Conservation (phyloP, 305 asterid species). For the Fraxinus sp. region DNA sequence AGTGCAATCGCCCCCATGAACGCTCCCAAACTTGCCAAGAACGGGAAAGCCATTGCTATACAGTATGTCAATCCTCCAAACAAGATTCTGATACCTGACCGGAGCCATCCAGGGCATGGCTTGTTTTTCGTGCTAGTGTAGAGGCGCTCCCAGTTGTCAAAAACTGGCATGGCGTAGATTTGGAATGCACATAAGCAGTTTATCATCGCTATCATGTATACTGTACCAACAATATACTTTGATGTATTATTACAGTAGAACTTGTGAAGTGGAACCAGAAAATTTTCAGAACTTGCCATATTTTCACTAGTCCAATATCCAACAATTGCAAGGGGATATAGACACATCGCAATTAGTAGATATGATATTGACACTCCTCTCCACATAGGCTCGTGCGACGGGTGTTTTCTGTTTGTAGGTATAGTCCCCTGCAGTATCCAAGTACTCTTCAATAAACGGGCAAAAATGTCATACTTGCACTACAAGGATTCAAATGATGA, state of each 20-base stretch:
- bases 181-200: slow-evolving; percentile 57
- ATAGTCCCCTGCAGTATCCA: slow-evolving; percentile 55
- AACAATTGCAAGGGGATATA: slow-evolving; percentile 57
- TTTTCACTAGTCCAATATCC: slow-evolving; percentile 68
- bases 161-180: slow-evolving; percentile 55
- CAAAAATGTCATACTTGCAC: neutral
- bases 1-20: slow-evolving; percentile 50
- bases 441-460: neutral
- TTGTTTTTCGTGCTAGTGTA: slow-evolving; percentile 39
- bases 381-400: slow-evolving; percentile 54
- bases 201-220: slow-evolving; percentile 33
- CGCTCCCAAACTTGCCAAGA: slow-evolving; percentile 50
- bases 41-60: slow-evolving; percentile 54
- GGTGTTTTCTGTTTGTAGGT: slow-evolving; percentile 32
- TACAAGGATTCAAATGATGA: neutral
- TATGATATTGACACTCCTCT: slow-evolving; percentile 52
- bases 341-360: slow-evolving; percentile 34
- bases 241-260: slow-evolving; percentile 33
- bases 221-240: slow-evolving; percentile 33
- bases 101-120: slow-evolving; percentile 53
- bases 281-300: slow-evolving; percentile 31
- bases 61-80: slow-evolving; percentile 59
- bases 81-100: slow-evolving; percentile 37
- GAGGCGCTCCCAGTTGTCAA: slow-evolving; percentile 56
- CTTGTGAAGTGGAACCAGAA: neutral